Conservation (phyloP, 2,329 filamentous ascomycete genomes). For the Plenodomus tracheiphilus region DNA sequence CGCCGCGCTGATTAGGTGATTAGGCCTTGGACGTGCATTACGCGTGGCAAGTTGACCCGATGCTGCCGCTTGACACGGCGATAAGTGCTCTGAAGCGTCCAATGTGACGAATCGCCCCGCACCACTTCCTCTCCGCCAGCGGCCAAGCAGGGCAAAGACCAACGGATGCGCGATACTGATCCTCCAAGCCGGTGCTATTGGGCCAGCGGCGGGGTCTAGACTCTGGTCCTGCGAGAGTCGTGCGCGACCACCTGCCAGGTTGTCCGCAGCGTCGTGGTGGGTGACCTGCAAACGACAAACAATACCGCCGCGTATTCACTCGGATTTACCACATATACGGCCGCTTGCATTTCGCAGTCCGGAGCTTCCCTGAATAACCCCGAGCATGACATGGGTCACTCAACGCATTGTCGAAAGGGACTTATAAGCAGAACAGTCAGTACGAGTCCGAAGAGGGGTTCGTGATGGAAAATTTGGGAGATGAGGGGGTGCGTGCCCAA, state of each 20-base stretch:
- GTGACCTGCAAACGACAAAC: not conserved
- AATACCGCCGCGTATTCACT: not conserved
- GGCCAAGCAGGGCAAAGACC: constrained; percentile 19
- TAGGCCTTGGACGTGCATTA: constrained; percentile 15
- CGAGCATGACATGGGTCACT: constrained; percentile 5
- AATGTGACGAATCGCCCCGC: constrained; percentile 12
- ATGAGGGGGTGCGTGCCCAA: constrained; percentile 1
- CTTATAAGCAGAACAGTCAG: constrained; percentile 1
- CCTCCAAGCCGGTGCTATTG: constrained; percentile 5
- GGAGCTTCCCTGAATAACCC: constrained; percentile 7
- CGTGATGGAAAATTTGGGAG: not conserved
- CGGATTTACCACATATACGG: not conserved
- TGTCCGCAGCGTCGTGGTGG: constrained; percentile 3
- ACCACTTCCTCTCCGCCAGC: constrained; percentile 21
- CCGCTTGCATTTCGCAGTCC: not conserved
- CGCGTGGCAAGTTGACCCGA: constrained; percentile 26
- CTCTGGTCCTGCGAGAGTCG: constrained; percentile 9
- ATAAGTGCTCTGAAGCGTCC: constrained; percentile 21
- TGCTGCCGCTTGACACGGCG: constrained; percentile 18
- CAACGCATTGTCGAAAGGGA: not conserved
- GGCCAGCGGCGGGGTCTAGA: constrained; percentile 26
- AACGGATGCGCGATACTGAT: constrained; percentile 6
- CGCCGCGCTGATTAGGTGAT: constrained; percentile 29
- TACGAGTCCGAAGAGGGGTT: not conserved
- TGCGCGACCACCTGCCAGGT: constrained; percentile 11